phyloP scores from a whole-genome alignment of 768 basidiomycete species.

The Boletus subparvulus region DNA sequence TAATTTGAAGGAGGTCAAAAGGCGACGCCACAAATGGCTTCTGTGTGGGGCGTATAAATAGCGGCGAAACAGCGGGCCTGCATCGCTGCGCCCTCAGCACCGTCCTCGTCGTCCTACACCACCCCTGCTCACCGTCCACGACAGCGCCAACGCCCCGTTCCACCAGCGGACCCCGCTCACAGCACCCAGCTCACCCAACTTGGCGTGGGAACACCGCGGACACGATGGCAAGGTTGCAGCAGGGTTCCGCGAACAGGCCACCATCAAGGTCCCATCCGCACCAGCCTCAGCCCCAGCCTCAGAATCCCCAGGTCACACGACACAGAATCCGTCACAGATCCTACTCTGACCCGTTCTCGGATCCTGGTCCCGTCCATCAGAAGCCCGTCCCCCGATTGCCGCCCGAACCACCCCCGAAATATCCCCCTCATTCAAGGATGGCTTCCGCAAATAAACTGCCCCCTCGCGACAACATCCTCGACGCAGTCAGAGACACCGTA shows the following conservation, averaged over 20 bases:
- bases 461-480: constrained; percentile 45
- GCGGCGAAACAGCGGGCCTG: background rate
- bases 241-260: constrained; percentile 26
- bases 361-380: constrained; percentile 28
- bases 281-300: constrained; percentile 11
- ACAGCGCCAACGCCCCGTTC: constrained; percentile 8
- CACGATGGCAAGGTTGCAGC: constrained; percentile 19
- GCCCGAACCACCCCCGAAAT: constrained; percentile 36
- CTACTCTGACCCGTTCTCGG: constrained; percentile 55
- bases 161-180: background rate
- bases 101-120: constrained; percentile 3
- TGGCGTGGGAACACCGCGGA: constrained; percentile 25
- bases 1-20: background rate
- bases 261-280: constrained; percentile 22
- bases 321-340: constrained; percentile 43
- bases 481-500: constrained; percentile 71
- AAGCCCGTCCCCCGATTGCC: constrained; percentile 43
- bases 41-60: constrained; percentile 27
- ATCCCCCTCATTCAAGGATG: constrained; percentile 25
- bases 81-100: background rate
- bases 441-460: constrained; percentile 31
- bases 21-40: background rate
- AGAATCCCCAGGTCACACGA: constrained; percentile 22
- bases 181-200: background rate
- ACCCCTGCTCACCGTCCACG: constrained; percentile 4